Evolutionary conservation across 106 monocot genomes (phyloP).

Genomic region (Allium sativum): DNA sequence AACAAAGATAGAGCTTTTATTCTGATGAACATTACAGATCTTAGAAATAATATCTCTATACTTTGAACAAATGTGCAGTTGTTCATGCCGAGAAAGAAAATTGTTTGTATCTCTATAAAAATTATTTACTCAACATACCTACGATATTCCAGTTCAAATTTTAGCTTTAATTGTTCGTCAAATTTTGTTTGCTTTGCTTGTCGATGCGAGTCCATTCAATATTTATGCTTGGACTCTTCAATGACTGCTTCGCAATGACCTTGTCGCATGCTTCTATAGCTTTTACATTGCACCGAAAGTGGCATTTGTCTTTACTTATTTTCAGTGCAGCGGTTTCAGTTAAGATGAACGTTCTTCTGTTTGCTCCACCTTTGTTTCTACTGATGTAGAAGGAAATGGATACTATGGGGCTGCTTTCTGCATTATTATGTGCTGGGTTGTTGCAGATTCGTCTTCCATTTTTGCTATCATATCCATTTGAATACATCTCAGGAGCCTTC

Average conservation of each 20-base stretch:
- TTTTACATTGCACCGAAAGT: slow-evolving; percentile 56
- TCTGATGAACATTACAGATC: too few species aligned
- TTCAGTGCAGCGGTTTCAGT: slow-evolving; percentile 96
- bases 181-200: slow-evolving; percentile 77
- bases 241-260: slow-evolving; percentile 89
- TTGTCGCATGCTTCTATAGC: slow-evolving; percentile 68
- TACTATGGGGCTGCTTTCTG: slow-evolving; percentile 47
- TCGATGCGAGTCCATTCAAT: slow-evolving; percentile 96
- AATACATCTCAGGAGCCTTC: slow-evolving; percentile 85
- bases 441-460: slow-evolving; percentile 94
- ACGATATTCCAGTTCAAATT: too few species aligned
- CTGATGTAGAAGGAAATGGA: slow-evolving; percentile 95
- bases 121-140: too few species aligned
- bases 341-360: slow-evolving; percentile 98
- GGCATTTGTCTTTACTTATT: slow-evolving; percentile 66
- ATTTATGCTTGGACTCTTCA: slow-evolving; percentile 93
- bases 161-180: too few species aligned
- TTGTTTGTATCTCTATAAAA: too few species aligned
- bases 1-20: too few species aligned
- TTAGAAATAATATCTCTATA: too few species aligned
- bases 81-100: too few species aligned
- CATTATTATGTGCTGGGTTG: slow-evolving; percentile 69
- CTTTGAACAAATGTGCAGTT: too few species aligned
- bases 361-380: slow-evolving; percentile 78
- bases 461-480: slow-evolving; percentile 63